phyloP scores from a whole-genome alignment of 2,329 filamentous ascomycete genomes.

The Botrytis medusae region DNA sequence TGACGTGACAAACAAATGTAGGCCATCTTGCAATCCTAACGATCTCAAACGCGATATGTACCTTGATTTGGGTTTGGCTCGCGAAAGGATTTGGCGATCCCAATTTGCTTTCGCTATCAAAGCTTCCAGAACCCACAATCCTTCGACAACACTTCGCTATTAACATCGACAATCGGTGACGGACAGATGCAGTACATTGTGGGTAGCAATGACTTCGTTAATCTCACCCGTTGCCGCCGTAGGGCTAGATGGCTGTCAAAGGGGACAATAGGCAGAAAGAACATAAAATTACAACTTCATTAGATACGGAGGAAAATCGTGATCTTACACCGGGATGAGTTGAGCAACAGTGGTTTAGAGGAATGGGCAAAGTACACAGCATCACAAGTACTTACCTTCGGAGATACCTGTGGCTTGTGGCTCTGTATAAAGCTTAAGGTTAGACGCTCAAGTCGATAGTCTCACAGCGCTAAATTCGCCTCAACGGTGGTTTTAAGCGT shows the following conservation, averaged over 20 bases:
- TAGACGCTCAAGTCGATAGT: not conserved
- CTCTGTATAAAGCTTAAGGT: not conserved
- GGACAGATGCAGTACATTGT: not conserved
- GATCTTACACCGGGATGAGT: no score
- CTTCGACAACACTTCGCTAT: not conserved
- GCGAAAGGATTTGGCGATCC: not conserved
- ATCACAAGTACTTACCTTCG: not conserved
- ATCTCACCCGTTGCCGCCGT: not conserved
- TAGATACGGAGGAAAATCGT: no score
- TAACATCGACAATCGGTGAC: not conserved
- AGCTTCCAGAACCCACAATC: no score
- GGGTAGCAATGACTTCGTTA: not conserved
- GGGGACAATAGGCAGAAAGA: no score
- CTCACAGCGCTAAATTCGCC: not conserved
- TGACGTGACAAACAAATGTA: not conserved
- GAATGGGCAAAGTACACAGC: not conserved
- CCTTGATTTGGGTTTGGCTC: not conserved
- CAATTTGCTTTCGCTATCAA: not conserved
- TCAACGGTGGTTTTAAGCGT: not conserved
- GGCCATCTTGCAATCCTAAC: not conserved
- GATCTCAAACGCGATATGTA: not conserved
- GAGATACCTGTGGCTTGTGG: conserved; percentile 2
- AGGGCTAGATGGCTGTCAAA: no score
- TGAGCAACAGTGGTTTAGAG: no score
- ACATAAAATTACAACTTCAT: no score